Conservation (phyloP, 352 stramenopile genomes). For the Phytophthora sojae region DNA sequence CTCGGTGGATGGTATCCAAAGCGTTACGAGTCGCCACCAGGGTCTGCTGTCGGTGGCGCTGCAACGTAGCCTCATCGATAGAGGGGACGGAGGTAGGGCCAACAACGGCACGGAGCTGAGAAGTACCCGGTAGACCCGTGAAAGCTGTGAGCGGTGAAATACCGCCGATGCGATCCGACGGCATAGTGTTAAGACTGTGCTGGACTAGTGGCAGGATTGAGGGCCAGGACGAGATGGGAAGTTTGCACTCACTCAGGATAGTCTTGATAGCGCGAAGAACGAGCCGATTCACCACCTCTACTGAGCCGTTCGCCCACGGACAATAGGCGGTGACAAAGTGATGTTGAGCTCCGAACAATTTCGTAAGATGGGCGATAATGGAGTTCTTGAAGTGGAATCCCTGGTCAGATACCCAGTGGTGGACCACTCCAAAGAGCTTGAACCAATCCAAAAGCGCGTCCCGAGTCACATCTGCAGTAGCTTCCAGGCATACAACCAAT, state of each 20-base stretch:
- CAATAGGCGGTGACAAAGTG: not conserved
- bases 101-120: no score
- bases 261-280: not conserved
- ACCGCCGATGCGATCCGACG: no score
- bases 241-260: not conserved
- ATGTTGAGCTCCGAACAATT: not conserved
- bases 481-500: not conserved
- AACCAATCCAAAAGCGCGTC: not conserved
- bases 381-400: not conserved
- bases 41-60: no score
- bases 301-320: not conserved
- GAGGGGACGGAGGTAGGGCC: no score
- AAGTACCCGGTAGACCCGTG: no score
- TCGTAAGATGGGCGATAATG: not conserved
- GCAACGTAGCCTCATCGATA: no score
- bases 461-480: not conserved
- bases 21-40: no score
- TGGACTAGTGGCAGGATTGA: no score
- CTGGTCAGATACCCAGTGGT: constrained; percentile 1
- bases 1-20: no score
- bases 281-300: not conserved
- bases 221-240: no score
- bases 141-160: no score
- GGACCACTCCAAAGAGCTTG: not conserved
- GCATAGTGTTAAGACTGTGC: no score